These are phyloP conservation scores for Spinacia oleracea DNA, from an alignment of 179 eudicot species.

Conservation along the genomic window DNA sequence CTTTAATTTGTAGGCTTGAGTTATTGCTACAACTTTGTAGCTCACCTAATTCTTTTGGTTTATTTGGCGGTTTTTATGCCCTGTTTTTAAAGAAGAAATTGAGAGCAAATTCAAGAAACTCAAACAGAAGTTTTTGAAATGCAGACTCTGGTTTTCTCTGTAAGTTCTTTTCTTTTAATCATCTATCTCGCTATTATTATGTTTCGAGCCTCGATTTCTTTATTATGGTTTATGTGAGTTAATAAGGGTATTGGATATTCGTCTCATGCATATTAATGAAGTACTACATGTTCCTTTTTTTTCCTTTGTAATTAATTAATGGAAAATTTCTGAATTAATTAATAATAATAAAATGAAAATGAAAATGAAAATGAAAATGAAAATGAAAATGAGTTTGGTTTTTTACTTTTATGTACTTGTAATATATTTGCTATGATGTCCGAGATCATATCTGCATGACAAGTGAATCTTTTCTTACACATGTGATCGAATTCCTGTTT, in stretches of 20 bases:
- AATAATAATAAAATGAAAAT: neutral
- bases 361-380: neutral
- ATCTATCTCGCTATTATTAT: neutral
- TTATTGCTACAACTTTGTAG: constrained; percentile 9
- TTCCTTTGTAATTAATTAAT: neutral
- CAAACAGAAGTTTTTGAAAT: constrained; percentile 18
- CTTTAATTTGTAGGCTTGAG: constrained; percentile 8
- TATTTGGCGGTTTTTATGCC: constrained; percentile 20
- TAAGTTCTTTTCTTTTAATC: constrained; percentile 24
- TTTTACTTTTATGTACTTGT: neutral
- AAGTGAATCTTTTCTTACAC: neutral
- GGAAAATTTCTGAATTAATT: neutral
- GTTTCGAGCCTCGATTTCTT: neutral
- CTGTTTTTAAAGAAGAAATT: constrained; percentile 17
- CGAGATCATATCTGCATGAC: neutral
- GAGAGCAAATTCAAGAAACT: neutral
- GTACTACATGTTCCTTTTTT: neutral
- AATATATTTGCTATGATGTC: neutral
- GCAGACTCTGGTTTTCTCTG: constrained; percentile 28
- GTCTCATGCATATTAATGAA: neutral
- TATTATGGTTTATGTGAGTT: no score
- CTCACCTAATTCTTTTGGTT: constrained; percentile 11
- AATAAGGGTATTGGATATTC: neutral
- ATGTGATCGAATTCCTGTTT: neutral
- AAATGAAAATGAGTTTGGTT: neutral